Evolutionary conservation across 768 basidiomycete genomes (phyloP), one percentile per base, ranked within the genome.

Genomic region (Phylloporus sp.): DNA sequence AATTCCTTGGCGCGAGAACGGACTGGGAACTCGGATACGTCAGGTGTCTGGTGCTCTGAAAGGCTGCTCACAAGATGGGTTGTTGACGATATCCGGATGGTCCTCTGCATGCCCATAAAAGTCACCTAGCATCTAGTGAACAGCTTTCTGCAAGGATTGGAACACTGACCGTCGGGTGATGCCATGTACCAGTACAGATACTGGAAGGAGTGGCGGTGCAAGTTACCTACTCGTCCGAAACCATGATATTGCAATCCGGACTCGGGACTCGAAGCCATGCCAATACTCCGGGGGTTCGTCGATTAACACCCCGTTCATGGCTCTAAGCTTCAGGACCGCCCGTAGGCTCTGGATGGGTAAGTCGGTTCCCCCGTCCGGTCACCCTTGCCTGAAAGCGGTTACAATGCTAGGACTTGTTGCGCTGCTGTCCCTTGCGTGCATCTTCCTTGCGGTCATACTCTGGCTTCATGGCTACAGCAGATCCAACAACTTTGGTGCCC

Each of bases 1-100:
- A 86, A 93, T 53, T 93, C 88, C 48, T 71, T 71, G 32, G 79
- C 75, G 21, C 67, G 72, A 44, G 61, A 59, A 34, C 58, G 55
- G 46, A 71, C 73, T 75, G 37, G 45, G 35, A 13, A n/a, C n/a
- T n/a, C n/a, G 2, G 17, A 21, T 29, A 4, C 14, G 27, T 42
- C 33, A 42, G 24, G 38, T 27, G 32, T 18, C 6, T 39, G 35
- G 24, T 18, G 8, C 41, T 31, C 29, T 15, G 23, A 4, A 24
- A n/a, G 17, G 24, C 13, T 23, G 15, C 60, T 62, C 48, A 63
- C 62, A 28, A 28, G 46, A n/a, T 48, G 32, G 42, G 41, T 36
- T 38, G n/a, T n/a, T 44, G 0, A 41, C 15, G 27, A 38, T 24
- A 11, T 34, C 41, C 14, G 7, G 36, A 13, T 11, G 35, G 29